These are phyloP conservation scores for Rhodotorula kratochvilovae DNA, from an alignment of 768 basidiomycete species.

Conservation along the genomic window DNA sequence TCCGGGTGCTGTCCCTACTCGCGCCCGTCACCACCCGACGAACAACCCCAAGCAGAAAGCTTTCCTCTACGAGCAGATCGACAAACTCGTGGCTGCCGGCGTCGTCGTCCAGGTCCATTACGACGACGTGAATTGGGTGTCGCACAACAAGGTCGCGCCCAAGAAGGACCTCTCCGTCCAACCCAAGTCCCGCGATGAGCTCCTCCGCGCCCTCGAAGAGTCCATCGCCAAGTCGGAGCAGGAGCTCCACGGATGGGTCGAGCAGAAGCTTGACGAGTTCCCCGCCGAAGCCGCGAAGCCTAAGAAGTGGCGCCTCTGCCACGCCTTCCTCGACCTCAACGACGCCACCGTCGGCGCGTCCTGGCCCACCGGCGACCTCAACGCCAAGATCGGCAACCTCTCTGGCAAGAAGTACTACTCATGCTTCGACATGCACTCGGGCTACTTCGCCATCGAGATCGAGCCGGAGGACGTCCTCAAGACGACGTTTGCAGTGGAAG, in stretches of 20 bases:
- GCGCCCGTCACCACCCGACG: not conserved
- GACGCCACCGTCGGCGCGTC: not conserved
- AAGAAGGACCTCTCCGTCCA: not conserved
- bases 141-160: not conserved
- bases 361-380: not conserved
- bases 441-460: not conserved
- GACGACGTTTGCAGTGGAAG: conserved; percentile 1
- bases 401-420: conserved; percentile 1
- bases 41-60: not conserved
- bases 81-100: not conserved
- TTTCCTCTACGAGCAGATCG: not conserved
- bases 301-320: not conserved
- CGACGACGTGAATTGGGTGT: not conserved
- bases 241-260: not conserved
- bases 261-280: not conserved
- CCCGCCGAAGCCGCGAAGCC: not conserved
- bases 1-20: not conserved
- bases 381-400: not conserved
- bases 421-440: not conserved
- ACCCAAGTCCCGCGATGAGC: not conserved
- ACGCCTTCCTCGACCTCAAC: conserved; percentile 4
- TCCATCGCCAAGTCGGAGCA: not conserved
- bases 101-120: not conserved
- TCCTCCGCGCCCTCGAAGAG: not conserved
- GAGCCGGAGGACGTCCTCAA: conserved; percentile 1